Conservation (phyloP, 2,329 filamentous ascomycete species). For the Ustulina deusta region DNA sequence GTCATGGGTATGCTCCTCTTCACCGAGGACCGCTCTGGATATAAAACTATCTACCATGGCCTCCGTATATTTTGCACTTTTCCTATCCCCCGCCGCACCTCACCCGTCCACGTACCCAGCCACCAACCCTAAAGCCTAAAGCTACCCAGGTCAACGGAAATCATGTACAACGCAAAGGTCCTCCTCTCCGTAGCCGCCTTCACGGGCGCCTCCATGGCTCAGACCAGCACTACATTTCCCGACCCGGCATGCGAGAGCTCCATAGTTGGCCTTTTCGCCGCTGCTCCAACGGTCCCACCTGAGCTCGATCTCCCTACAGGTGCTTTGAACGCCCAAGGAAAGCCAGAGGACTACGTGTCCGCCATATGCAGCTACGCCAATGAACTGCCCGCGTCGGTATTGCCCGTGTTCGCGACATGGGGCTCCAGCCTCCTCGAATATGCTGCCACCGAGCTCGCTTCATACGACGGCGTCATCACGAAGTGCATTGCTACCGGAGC, state of each 20-base stretch:
- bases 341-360: background rate
- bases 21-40: background rate
- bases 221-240: conserved; percentile 8
- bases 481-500: conserved; percentile 17
- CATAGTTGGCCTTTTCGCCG: background rate
- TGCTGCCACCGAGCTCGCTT: conserved; percentile 2
- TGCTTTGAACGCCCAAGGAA: background rate
- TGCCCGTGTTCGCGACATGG: conserved; percentile 10
- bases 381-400: background rate
- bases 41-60: background rate
- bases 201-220: conserved; percentile 19
- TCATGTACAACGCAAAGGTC: conserved; percentile 29
- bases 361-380: conserved; percentile 5
- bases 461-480: conserved; percentile 29
- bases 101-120: background rate
- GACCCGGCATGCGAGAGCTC: conserved; percentile 3
- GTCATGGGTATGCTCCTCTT: background rate
- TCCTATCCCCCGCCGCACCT: background rate
- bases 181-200: conserved; percentile 25
- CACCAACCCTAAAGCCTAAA: background rate
- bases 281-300: conserved; percentile 9
- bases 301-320: background rate
- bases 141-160: background rate
- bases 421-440: conserved; percentile 16
- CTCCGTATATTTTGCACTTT: background rate